These are phyloP conservation scores for Cyberlindnera maclurae DNA, from an alignment of 805 yeast species.

Conservation along the genomic window DNA sequence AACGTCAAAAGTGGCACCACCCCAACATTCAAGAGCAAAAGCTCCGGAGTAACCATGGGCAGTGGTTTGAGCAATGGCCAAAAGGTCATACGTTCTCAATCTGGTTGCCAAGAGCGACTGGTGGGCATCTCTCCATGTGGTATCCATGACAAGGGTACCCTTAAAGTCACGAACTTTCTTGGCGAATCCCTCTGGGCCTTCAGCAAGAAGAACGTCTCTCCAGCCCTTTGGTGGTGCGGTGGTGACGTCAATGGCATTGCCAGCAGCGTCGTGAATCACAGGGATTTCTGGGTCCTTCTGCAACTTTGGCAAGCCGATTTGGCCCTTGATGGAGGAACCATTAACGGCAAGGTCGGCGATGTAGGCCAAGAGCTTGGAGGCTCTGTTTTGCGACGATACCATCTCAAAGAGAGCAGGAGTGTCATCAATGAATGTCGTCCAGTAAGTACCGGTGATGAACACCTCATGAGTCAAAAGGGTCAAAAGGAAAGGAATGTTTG, in stretches of 20 bases:
- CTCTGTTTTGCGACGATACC: conserved; percentile 94
- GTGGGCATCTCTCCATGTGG: conserved; percentile 99
- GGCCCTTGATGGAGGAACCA: conserved; percentile 95
- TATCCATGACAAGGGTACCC: conserved; percentile 93
- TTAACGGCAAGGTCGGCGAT: conserved; percentile 92
- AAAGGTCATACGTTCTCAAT: conserved; percentile 87
- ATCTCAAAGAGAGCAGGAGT: conserved; percentile 93
- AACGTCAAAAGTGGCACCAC: conserved; percentile 99
- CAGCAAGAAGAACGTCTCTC: conserved; percentile 78
- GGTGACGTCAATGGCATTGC: conserved; percentile 53
- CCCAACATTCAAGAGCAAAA: conserved; percentile 98
- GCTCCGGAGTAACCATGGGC: conserved; percentile 86
- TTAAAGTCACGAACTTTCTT: conserved; percentile 74
- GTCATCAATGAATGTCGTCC: conserved; percentile 98
- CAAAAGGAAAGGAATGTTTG: conserved; percentile 92
- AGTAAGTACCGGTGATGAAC: conserved; percentile 79
- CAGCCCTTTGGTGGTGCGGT: conserved; percentile 66
- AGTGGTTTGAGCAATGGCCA: conserved; percentile 90
- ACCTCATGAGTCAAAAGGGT: conserved; percentile 87
- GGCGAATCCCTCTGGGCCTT: conserved; percentile 90
- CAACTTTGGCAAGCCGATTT: conserved; percentile 85
- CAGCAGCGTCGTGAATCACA: conserved; percentile 52
- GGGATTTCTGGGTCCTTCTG: conserved; percentile 73
- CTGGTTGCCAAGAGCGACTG: conserved; percentile 96
- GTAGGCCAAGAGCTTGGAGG: conserved; percentile 85